Evolutionary conservation across 2,329 filamentous ascomycete species (phyloP).

Genomic region (Bipolaris cookei): DNA sequence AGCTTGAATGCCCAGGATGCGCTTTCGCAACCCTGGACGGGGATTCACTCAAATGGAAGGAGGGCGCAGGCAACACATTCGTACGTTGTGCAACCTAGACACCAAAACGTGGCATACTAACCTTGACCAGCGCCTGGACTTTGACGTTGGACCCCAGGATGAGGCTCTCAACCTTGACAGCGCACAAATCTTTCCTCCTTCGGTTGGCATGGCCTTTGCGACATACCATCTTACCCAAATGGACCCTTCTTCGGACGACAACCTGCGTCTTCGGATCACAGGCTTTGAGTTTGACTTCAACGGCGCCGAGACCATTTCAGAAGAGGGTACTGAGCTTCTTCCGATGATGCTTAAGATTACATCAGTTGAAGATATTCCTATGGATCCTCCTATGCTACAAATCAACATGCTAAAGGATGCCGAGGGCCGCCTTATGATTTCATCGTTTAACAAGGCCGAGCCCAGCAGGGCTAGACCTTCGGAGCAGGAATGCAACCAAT

Average conservation of each 20-base stretch:
- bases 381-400: conserved; percentile 42
- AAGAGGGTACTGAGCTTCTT: conserved; percentile 47
- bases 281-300: conserved; percentile 46
- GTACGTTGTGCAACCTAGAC: conserved; percentile 29
- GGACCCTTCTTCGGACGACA: conserved; percentile 32
- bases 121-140: conserved; percentile 44
- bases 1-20: conserved; percentile 46
- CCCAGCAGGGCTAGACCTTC: conserved; percentile 25
- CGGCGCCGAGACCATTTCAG: conserved; percentile 43
- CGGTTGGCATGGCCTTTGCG: conserved; percentile 37
- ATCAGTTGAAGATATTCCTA: conserved; percentile 40
- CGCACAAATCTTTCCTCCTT: conserved; percentile 49
- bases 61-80: conserved; percentile 44
- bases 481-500: conserved; percentile 46
- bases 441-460: conserved; percentile 42
- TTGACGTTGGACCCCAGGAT: conserved; percentile 42
- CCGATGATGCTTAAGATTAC: conserved; percentile 48
- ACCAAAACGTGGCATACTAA: conserved; percentile 25
- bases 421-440: conserved; percentile 48
- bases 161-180: conserved; percentile 46
- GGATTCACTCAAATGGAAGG: conserved; percentile 35
- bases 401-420: conserved; percentile 49
- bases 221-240: conserved; percentile 46
- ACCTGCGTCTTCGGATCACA: conserved; percentile 44
- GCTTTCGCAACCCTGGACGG: conserved; percentile 36